phyloP scores from a whole-genome alignment of 257 asterid genomes.

The Nicotiana sylvestris region DNA sequence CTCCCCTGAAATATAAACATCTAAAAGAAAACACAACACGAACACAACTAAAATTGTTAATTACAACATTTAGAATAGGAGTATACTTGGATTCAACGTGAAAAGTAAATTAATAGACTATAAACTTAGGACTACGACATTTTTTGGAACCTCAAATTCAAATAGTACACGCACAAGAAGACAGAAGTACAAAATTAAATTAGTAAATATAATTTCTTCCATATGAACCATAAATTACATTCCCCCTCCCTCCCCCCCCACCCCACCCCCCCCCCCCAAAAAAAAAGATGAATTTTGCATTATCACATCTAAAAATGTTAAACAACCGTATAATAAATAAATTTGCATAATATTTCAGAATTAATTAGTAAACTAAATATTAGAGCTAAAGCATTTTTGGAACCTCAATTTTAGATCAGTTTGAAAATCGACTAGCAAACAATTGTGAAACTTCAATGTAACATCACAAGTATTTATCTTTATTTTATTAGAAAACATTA shows the following conservation, averaged over 20 bases:
- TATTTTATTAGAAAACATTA: too few species aligned
- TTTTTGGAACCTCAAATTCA: neutral
- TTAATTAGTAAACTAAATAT: neutral
- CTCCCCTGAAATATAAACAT: neutral
- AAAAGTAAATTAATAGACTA: neutral
- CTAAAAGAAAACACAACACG: neutral
- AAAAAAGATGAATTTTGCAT: neutral
- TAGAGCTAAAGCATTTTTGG: neutral
- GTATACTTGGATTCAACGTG: neutral
- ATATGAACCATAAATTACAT: neutral
- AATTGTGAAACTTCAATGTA: neutral
- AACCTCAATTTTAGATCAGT: neutral
- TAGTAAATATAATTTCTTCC: neutral
- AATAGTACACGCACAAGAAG: neutral
- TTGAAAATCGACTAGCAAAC: neutral
- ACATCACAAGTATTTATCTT: neutral
- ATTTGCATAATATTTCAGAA: neutral
- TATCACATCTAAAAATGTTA: neutral
- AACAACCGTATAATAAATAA: neutral
- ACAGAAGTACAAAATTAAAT: neutral
- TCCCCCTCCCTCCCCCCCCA: neutral
- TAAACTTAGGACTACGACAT: too few species aligned
- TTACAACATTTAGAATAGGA: slow-evolving; percentile 3
- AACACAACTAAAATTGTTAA: neutral
- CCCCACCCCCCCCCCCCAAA: too few species aligned